These are phyloP conservation scores for Penicillium turbatum DNA, from an alignment of 495 filamentous ascomycete species.

Conservation along the genomic window DNA sequence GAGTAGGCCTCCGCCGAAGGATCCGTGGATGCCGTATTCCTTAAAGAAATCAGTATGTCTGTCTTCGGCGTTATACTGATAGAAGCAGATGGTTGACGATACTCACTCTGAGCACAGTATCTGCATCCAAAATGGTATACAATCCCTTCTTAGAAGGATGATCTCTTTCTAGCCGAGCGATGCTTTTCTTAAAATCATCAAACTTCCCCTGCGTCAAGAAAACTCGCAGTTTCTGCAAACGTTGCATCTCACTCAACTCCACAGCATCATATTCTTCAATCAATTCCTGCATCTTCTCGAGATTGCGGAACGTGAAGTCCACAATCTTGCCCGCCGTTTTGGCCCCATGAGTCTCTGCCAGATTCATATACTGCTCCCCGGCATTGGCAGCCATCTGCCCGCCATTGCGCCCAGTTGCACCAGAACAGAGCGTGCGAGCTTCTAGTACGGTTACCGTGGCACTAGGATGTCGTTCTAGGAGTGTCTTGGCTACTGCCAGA, in stretches of 20 bases:
- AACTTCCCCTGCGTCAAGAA: conserved; percentile 26
- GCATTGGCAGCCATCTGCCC: conserved; percentile 35
- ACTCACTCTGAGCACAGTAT: conserved; percentile 19
- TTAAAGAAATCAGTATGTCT: neutral
- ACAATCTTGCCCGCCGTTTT: conserved; percentile 29
- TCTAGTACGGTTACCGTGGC: conserved; percentile 49
- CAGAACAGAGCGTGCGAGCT: conserved; percentile 74
- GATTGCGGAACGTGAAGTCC: conserved; percentile 27
- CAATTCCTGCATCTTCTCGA: conserved; percentile 28
- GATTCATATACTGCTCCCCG: conserved; percentile 31
- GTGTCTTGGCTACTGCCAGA: conserved; percentile 53
- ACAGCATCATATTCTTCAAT: conserved; percentile 22
- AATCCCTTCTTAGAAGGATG: conserved; percentile 25
- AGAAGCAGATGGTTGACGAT: neutral
- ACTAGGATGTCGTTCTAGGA: conserved; percentile 37
- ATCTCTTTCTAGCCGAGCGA: conserved; percentile 23
- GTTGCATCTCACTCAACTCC: conserved; percentile 25
- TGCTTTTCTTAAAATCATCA: conserved; percentile 21
- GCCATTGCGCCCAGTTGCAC: conserved; percentile 65
- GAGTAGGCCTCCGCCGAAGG: conserved; percentile 41
- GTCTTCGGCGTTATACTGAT: neutral
- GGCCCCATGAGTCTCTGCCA: conserved; percentile 18
- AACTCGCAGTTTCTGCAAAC: conserved; percentile 27
- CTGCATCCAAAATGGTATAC: conserved; percentile 27
- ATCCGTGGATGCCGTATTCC: conserved; percentile 40